A percentile compares a stretch with the other conserved stretches of the same genome.
phyloP scores from a whole-genome alignment of 1,284 basidiomycete genomes.

The Hymenochaete sp. region DNA sequence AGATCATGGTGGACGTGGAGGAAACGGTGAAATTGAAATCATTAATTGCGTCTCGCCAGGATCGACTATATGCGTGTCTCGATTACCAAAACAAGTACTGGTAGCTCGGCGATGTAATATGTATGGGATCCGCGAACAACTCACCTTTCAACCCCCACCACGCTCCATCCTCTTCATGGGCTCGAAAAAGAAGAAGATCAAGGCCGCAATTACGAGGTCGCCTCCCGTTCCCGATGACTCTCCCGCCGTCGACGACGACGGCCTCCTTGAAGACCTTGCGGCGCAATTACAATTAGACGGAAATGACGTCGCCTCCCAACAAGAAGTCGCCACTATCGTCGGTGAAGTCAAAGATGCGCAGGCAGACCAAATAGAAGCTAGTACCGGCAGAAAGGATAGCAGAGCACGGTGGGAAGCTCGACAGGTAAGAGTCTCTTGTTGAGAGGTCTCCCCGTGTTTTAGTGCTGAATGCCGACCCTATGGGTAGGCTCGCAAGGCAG shows the following conservation, averaged over 20 bases:
- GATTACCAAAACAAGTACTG: too few species aligned
- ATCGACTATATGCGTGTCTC: too few species aligned
- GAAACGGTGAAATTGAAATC: too few species aligned
- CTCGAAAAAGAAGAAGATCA: slow-evolving; percentile 44
- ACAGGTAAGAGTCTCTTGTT: slow-evolving; percentile 45
- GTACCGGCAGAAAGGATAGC: slow-evolving; percentile 49
- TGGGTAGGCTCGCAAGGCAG: slow-evolving; percentile 48
- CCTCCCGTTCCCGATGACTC: slow-evolving; percentile 23
- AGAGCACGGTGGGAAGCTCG: slow-evolving; percentile 72
- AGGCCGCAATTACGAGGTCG: slow-evolving; percentile 33
- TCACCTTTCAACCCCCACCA: too few species aligned
- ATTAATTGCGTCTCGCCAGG: too few species aligned
- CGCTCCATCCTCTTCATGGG: too few species aligned
- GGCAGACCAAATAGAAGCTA: slow-evolving; percentile 30
- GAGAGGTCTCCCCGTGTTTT: background rate
- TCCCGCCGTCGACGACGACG: slow-evolving; percentile 38
- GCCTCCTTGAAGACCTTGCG: slow-evolving; percentile 62
- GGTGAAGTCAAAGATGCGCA: slow-evolving; percentile 39
- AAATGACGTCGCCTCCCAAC: background rate
- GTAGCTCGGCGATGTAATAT: too few species aligned
- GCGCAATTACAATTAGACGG: slow-evolving; percentile 56
- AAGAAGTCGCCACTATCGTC: slow-evolving; percentile 48
- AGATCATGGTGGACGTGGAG: too few species aligned
- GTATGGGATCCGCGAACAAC: too few species aligned
- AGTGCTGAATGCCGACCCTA: slow-evolving; percentile 5